A percentile compares a stretch with the other conserved stretches of the same genome.
Conservation (phyloP, 2,329 filamentous ascomycete species). For the Exophiala sp. region DNA sequence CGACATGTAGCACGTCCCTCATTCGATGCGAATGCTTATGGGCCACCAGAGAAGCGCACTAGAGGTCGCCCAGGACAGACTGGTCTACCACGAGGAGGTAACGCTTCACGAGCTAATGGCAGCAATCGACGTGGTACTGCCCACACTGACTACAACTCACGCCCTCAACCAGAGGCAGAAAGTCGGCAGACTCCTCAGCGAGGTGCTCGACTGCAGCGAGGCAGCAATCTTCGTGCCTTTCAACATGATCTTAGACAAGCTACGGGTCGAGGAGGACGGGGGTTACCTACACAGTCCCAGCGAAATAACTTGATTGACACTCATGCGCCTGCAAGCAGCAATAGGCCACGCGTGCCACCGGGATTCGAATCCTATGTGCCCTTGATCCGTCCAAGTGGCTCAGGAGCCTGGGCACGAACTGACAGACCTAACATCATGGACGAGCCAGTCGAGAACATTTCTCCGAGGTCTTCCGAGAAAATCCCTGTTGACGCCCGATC, state of each 20-base stretch:
- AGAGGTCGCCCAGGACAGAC: background rate
- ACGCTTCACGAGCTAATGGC: background rate
- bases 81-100: background rate
- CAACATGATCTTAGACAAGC: background rate
- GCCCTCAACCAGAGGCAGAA: background rate
- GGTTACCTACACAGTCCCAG: background rate
- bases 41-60: background rate
- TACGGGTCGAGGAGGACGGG: slow-evolving; percentile 1
- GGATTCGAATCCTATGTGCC: slow-evolving; percentile 14
- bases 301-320: slow-evolving; percentile 9
- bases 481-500: background rate
- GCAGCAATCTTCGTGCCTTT: background rate
- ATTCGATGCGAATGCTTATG: slow-evolving; percentile 9
- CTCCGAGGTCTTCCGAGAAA: background rate
- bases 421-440: background rate
- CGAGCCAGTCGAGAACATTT: background rate
- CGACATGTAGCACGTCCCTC: background rate
- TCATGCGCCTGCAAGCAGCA: background rate
- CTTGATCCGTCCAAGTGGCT: background rate
- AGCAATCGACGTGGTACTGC: background rate
- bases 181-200: background rate
- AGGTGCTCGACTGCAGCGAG: background rate
- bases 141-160: background rate
- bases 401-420: background rate
- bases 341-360: slow-evolving; percentile 5